Evolutionary conservation across 805 yeast genomes (phyloP).

Genomic region (Vanderwaltozyma yarrowii): DNA sequence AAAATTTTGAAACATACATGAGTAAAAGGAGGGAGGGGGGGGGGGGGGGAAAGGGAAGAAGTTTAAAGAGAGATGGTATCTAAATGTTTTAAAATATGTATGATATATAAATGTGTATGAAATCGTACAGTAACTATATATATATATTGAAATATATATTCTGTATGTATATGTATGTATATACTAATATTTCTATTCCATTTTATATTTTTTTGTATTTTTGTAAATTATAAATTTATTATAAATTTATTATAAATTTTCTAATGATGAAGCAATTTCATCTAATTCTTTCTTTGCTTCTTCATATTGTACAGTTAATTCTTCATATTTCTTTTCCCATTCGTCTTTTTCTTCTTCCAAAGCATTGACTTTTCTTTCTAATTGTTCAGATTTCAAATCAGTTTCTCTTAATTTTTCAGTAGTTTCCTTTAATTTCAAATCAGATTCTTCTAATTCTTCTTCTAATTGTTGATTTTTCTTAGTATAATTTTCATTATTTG

Average conservation of each 20-base stretch:
- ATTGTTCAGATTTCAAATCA: slow-evolving; percentile 91
- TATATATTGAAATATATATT: too few relatives aligned
- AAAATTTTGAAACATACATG: too few relatives aligned
- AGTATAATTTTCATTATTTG: slow-evolving; percentile 82
- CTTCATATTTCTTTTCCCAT: slow-evolving; percentile 86
- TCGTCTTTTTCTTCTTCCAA: slow-evolving; percentile 88
- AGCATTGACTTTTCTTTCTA: slow-evolving; percentile 87
- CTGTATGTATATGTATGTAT: too few relatives aligned
- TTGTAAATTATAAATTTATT: too few relatives aligned
- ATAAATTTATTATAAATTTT: slow-evolving; percentile 31
- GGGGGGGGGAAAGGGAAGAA: too few relatives aligned
- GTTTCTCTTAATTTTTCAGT: slow-evolving; percentile 90
- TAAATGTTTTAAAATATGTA: too few relatives aligned
- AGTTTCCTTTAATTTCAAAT: slow-evolving; percentile 83
- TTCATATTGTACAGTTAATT: slow-evolving; percentile 68
- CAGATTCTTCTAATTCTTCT: slow-evolving; percentile 72
- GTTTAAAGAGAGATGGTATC: too few relatives aligned
- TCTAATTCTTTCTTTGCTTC: slow-evolving; percentile 89
- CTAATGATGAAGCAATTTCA: slow-evolving; percentile 93
- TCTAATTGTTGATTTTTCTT: slow-evolving; percentile 88
- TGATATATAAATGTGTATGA: too few relatives aligned
- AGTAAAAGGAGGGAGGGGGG: too few relatives aligned
- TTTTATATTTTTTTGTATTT: too few relatives aligned
- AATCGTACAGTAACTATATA: too few relatives aligned
- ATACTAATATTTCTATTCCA: too few relatives aligned